phyloP scores from a whole-genome alignment of 2,329 filamentous ascomycete genomes.

The Leptographium radiaticola region DNA sequence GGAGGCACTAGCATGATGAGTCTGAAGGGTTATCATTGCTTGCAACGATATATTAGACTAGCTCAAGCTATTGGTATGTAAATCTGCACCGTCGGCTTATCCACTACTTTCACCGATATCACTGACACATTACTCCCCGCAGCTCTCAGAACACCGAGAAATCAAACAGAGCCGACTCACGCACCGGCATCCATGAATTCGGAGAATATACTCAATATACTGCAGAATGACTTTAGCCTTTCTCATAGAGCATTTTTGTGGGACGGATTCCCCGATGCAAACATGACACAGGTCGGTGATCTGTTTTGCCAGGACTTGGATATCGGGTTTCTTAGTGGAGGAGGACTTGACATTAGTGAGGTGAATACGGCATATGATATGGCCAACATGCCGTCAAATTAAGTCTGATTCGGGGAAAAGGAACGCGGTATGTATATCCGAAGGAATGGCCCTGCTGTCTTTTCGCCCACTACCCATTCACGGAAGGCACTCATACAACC shows the following conservation, averaged over 20 bases:
- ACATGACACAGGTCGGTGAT: constrained; percentile 4
- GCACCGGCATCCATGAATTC: background rate
- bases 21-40: constrained; percentile 8
- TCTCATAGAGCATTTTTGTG: constrained; percentile 2
- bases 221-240: background rate
- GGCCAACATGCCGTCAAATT: too few relatives aligned
- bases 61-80: background rate
- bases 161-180: background rate
- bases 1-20: constrained; percentile 12
- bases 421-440: too few relatives aligned
- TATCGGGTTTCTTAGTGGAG: background rate
- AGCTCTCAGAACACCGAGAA: background rate
- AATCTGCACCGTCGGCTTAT: background rate
- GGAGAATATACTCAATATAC: background rate
- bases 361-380: background rate
- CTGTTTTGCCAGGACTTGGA: constrained; percentile 3
- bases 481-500: constrained; percentile 23
- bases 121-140: too few relatives aligned
- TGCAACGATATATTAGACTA: constrained; percentile 7
- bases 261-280: constrained; percentile 7
- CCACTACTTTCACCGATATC: background rate
- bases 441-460: too few relatives aligned
- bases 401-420: too few relatives aligned
- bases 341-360: background rate
- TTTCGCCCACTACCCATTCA: background rate